Percentiles rank a stretch among this genome's conserved stretches.
These are phyloP conservation scores for Podospora conica DNA, from an alignment of 495 filamentous ascomycete genomes.

Conservation along the genomic window DNA sequence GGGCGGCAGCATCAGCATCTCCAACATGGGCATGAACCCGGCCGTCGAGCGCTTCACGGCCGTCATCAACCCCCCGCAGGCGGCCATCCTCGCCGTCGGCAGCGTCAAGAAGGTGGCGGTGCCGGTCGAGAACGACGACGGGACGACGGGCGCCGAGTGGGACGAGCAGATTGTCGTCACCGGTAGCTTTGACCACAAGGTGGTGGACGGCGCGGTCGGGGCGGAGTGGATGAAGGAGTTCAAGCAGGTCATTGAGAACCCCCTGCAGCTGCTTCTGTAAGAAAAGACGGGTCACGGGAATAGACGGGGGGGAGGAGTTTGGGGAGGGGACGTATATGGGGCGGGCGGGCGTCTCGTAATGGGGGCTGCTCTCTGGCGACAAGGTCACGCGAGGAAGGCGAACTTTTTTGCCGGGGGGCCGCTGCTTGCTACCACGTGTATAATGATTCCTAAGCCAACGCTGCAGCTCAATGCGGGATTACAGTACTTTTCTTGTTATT, in stretches of 20 bases:
- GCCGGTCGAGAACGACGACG: constrained; percentile 78
- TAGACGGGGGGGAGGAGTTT: neutral
- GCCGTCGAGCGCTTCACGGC: constrained; percentile 98
- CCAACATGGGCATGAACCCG: constrained; percentile 99
- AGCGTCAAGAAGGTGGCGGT: constrained; percentile 91
- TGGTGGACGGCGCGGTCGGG: constrained; percentile 81
- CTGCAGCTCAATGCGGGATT: constrained; percentile 21
- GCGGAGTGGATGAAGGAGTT: constrained; percentile 96
- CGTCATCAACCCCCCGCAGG: constrained; percentile 98
- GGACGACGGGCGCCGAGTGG: constrained; percentile 71
- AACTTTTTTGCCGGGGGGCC: neutral
- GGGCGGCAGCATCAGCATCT: constrained; percentile 98
- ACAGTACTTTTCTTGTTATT: constrained; percentile 18
- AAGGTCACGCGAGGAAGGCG: neutral
- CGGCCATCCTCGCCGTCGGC: constrained; percentile 90
- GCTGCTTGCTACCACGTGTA: constrained; percentile 15
- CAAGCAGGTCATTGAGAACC: constrained; percentile 97
- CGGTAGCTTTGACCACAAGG: constrained; percentile 96
- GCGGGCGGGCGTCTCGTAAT: constrained; percentile 7
- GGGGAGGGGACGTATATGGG: constrained; percentile 5
- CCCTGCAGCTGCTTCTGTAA: constrained; percentile 87
- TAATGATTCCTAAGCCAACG: constrained; percentile 18
- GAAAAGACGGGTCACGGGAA: constrained; percentile 2
- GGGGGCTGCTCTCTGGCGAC: neutral
- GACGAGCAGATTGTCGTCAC: constrained; percentile 95